Evolutionary conservation across 257 asterid species (phyloP).

Genomic region (Catharanthus roseus): DNA sequence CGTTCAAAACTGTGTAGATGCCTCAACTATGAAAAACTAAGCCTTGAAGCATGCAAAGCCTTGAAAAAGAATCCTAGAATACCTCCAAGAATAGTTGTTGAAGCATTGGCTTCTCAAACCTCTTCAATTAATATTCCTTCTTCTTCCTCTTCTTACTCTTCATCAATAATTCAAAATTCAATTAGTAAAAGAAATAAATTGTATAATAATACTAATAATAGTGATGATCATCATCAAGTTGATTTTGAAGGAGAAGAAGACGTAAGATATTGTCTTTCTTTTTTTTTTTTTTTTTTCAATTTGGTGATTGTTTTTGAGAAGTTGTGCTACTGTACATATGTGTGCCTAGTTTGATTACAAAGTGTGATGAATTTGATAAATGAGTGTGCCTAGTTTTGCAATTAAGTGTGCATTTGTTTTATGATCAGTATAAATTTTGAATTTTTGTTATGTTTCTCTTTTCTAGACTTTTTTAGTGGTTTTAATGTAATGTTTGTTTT

Average conservation of each 20-base stretch:
- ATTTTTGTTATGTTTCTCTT: too few species aligned
- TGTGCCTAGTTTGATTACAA: too few species aligned
- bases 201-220: conserved; percentile 40
- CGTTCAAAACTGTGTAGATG: conserved; percentile 75
- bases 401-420: too few species aligned
- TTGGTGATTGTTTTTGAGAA: too few species aligned
- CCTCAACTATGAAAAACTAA: conserved; percentile 67
- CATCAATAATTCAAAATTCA: neutral
- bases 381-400: too few species aligned
- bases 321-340: too few species aligned
- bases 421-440: too few species aligned
- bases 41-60: conserved; percentile 79
- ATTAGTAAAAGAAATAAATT: conserved; percentile 17
- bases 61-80: conserved; percentile 70
- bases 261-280: too few species aligned
- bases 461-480: too few species aligned
- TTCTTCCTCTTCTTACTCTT: conserved; percentile 1
- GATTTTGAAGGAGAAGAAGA: neutral
- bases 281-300: too few species aligned
- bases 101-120: conserved; percentile 54
- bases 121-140: conserved; percentile 23
- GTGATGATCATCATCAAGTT: neutral
- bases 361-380: too few species aligned
- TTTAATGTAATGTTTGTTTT: too few species aligned
- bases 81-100: conserved; percentile 56